Evolutionary conservation across 2,329 filamentous ascomycete species (phyloP), one percentile per base, ranked within the genome.

Genomic region (Blastomyces emzantsi): DNA sequence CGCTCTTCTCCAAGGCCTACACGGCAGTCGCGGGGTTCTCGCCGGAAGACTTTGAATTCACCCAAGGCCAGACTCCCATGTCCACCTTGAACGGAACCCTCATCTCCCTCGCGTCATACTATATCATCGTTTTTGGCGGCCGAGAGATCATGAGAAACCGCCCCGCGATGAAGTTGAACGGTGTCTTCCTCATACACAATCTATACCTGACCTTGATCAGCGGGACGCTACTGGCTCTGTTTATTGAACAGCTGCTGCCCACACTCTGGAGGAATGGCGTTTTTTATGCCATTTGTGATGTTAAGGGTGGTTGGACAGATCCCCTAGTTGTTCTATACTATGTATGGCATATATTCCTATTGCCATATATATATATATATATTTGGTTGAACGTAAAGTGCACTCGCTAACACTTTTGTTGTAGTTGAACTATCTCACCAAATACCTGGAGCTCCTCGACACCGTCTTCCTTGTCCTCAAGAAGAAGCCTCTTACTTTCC

Each of bases 401-500:
- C 25, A 28, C 43, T 3, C 66, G 70, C 80, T 83, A 73, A 83
- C 72, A 28, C 54, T 30, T 22, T 43, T 59, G 6, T 11, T 22
- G 60, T 54, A 95, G 90, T 83, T 96, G 74, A 96, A 92, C 82
- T 96, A 96, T 81, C 85, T 96, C 52, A 96, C 91, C 78, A 96
- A 96, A 80, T 96, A 94, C 77, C 84, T 96, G 67, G 92, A 96
- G 77, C 83, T 96, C 67, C 80, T 96, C 70, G 92, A 96, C 78
- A 96, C 92, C 63, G 87, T 91, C 73, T 96, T 96, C 83, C 82
- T 96, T 63, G 92, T 96, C 81, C 83, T 96, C 76, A 96, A 96
- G 87, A 96, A 96, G 87, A 96, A 96, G 86, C 92, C 91, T 62
- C 80, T 96, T 74, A 96, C 92, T 73, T 96, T 96, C 86, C 88